A percentile compares a stretch with the other conserved stretches of the same genome.
phyloP scores from a whole-genome alignment of 2,329 filamentous ascomycete genomes.

The Arachnopeziza araneosa region DNA sequence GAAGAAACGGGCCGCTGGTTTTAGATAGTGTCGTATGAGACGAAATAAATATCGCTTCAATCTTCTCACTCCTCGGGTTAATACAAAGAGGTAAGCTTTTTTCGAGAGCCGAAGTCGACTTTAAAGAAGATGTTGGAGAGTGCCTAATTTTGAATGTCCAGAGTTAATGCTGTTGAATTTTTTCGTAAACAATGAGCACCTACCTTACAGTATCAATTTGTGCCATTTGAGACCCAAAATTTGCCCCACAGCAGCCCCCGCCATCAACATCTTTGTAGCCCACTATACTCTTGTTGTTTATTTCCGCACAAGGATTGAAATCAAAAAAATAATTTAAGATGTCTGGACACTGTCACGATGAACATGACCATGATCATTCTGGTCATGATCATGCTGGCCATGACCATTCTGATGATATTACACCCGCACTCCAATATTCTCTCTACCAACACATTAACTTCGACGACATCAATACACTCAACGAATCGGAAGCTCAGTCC shows the following conservation, averaged over 20 bases:
- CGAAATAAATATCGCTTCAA: neutral
- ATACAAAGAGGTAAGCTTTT: too few relatives aligned
- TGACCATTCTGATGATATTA: conserved; percentile 88
- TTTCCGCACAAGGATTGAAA: neutral
- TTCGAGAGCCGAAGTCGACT: too few relatives aligned
- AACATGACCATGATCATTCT: conserved; percentile 34
- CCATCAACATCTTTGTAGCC: neutral
- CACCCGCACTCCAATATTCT: conserved; percentile 82
- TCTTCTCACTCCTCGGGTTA: neutral
- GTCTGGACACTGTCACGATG: conserved; percentile 41
- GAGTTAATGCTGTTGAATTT: too few relatives aligned
- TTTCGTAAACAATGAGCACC: too few relatives aligned
- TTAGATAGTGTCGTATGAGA: conserved; percentile 13
- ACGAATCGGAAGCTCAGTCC: conserved; percentile 64
- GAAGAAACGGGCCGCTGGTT: conserved; percentile 34
- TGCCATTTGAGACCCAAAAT: neutral
- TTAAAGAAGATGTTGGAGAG: too few relatives aligned
- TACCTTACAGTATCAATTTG: too few relatives aligned
- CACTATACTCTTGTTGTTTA: conserved; percentile 26
- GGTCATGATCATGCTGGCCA: conserved; percentile 69
- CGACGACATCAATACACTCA: conserved; percentile 75
- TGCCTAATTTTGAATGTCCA: too few relatives aligned
- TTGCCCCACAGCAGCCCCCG: neutral
- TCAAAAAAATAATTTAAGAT: neutral
- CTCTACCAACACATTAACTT: conserved; percentile 93